Evolutionary conservation across 495 filamentous ascomycete species (phyloP).

Genomic region (Lindgomyces ingoldianus): DNA sequence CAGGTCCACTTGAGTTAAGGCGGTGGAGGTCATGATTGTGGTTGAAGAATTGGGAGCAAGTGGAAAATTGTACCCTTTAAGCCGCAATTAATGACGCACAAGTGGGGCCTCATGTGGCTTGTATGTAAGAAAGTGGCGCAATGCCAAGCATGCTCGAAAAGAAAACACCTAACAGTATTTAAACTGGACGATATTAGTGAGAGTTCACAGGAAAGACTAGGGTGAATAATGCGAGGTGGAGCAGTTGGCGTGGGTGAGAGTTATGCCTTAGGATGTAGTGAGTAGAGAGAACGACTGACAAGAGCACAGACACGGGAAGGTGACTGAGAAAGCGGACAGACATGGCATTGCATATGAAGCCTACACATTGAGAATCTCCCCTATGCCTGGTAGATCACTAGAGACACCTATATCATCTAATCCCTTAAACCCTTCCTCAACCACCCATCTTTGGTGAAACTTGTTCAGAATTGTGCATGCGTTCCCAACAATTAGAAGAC

Average conservation of each 20-base stretch:
- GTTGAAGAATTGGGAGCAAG: neutral
- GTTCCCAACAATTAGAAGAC: conserved; percentile 82
- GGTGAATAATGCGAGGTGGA: no score
- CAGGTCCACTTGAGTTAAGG: conserved; percentile 56
- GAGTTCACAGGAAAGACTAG: no score
- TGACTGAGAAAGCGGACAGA: no score
- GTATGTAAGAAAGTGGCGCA: conserved; percentile 4
- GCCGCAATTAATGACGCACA: neutral
- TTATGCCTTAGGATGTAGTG: no score
- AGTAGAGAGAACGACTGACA: no score
- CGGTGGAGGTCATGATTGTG: conserved; percentile 47
- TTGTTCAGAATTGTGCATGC: conserved; percentile 72
- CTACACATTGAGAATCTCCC: neutral
- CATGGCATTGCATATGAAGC: neutral
- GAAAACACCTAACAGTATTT: no score
- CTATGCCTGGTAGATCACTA: conserved; percentile 8
- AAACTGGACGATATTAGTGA: no score
- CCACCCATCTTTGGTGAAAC: conserved; percentile 70
- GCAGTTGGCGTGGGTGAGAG: no score
- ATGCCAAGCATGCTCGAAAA: no score
- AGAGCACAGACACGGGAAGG: no score
- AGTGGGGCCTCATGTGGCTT: neutral
- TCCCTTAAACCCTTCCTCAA: conserved; percentile 85
- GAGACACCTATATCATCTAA: conserved; percentile 43
- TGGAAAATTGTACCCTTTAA: neutral